These are phyloP conservation scores for Lobulomyces angularis DNA, from an alignment of 192 early-diverging fungal genomes.

Conservation along the genomic window DNA sequence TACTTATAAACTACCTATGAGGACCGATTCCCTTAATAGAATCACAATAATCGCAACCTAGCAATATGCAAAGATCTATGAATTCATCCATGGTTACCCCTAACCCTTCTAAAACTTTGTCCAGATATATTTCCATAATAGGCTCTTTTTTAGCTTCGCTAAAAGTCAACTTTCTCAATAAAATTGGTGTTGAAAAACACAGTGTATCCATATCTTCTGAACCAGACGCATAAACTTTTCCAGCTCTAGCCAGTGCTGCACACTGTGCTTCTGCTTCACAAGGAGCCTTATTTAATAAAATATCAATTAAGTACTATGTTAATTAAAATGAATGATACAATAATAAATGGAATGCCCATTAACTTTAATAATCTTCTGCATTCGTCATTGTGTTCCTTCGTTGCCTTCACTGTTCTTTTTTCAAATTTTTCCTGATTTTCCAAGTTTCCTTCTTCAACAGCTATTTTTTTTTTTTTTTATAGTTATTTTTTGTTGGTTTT, in stretches of 20 bases:
- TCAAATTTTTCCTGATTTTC: conserved; percentile 78
- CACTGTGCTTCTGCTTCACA: conserved; percentile 98
- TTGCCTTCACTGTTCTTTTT: conserved; percentile 81
- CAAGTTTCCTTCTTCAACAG: conserved; percentile 35
- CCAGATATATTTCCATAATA: conserved; percentile 74
- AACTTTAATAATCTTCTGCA: conserved; percentile 74
- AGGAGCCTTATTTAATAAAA: conserved; percentile 48
- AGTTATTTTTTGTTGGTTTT: too few species aligned
- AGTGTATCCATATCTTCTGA: conserved; percentile 99
- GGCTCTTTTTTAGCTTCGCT: conserved; percentile 81
- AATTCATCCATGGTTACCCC: conserved; percentile 70
- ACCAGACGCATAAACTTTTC: conserved; percentile 87
- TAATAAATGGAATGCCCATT: conserved; percentile 88
- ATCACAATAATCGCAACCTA: conserved; percentile 97
- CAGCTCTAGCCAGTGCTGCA: conserved; percentile 74
- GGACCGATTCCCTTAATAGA: conserved; percentile 90
- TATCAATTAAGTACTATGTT: background rate
- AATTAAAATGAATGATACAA: conserved; percentile 30
- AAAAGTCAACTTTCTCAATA: conserved; percentile 86
- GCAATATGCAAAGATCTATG: conserved; percentile 91
- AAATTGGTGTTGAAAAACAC: conserved; percentile 78
- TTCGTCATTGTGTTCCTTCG: conserved; percentile 84
- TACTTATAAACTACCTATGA: too few species aligned
- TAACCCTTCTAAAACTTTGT: conserved; percentile 70
- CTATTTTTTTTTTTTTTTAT: too few species aligned